A percentile compares a stretch with the other conserved stretches of the same genome.
Evolutionary conservation across 805 yeast species (phyloP).

Genomic region (Saccharomycopsis sp.): DNA sequence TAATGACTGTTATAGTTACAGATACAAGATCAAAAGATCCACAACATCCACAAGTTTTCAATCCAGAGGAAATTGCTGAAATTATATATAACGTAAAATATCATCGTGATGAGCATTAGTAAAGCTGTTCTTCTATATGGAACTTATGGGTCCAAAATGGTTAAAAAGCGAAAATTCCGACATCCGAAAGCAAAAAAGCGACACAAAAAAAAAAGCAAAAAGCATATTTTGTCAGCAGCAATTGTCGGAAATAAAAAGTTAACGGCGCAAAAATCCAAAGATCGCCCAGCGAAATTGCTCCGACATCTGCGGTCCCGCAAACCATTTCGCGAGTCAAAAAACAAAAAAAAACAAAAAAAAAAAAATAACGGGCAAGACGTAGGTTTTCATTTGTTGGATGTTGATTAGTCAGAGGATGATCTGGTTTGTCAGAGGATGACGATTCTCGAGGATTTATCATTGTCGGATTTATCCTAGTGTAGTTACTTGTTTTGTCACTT

Average conservation of each 20-base stretch:
- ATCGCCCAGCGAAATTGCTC: not conserved
- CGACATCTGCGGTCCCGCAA: not conserved
- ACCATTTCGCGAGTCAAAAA: not conserved
- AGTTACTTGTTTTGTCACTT: no score
- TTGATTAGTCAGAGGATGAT: no score
- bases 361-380: no score
- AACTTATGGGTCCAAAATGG: not conserved
- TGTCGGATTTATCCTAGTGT: no score
- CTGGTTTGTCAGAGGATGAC: no score
- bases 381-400: no score
- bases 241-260: not conserved
- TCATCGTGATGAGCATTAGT: not conserved
- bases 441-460: no score
- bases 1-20: not conserved
- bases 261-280: not conserved
- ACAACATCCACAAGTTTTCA: no score
- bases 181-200: not conserved
- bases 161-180: slow-evolving; percentile 1
- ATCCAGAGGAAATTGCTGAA: no score
- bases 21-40: no score
- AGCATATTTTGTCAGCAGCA: not conserved
- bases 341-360: no score
- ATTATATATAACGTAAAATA: no score
- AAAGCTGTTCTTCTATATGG: not conserved
- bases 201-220: not conserved